phyloP scores from a whole-genome alignment of 2,329 filamentous ascomycete species.

The Orbilia javanica region DNA sequence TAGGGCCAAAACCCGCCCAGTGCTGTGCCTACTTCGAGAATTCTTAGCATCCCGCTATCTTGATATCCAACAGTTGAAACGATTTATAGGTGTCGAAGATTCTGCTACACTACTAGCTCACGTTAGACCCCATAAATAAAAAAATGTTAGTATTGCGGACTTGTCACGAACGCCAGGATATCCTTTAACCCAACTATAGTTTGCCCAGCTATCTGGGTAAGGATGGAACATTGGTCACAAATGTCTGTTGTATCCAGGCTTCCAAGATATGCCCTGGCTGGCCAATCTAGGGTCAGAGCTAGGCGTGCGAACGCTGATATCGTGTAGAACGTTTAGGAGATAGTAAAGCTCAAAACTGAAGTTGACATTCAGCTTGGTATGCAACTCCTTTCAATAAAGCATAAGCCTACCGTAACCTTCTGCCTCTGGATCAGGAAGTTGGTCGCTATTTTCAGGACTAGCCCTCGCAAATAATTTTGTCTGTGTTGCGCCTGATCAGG shows the following conservation, averaged over 20 bases:
- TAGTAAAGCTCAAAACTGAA: constrained; percentile 33
- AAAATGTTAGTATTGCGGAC: not conserved
- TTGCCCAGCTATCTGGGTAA: not conserved
- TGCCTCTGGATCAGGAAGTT: constrained; percentile 23
- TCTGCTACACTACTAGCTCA: not conserved
- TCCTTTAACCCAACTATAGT: constrained; percentile 8
- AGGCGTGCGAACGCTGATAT: constrained; percentile 3
- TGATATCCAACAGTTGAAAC: no score
- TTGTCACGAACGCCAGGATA: constrained; percentile 2
- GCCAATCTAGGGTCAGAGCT: not conserved
- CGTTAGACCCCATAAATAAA: not conserved
- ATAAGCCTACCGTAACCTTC: not conserved
- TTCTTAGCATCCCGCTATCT: not conserved
- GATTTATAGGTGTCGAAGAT: not conserved
- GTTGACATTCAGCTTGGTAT: constrained; percentile 16
- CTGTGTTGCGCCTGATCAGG: constrained; percentile 13
- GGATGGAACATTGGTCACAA: not conserved
- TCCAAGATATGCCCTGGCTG: not conserved
- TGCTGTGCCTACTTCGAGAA: not conserved
- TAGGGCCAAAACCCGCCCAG: not conserved
- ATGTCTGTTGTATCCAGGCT: constrained; percentile 5
- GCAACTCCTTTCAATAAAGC: constrained; percentile 1
- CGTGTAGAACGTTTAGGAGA: not conserved
- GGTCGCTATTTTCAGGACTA: not conserved
- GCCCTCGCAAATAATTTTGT: not conserved